These are phyloP conservation scores for Oleoguttula mirabilis DNA, from an alignment of 495 filamentous ascomycete species.

Conservation along the genomic window DNA sequence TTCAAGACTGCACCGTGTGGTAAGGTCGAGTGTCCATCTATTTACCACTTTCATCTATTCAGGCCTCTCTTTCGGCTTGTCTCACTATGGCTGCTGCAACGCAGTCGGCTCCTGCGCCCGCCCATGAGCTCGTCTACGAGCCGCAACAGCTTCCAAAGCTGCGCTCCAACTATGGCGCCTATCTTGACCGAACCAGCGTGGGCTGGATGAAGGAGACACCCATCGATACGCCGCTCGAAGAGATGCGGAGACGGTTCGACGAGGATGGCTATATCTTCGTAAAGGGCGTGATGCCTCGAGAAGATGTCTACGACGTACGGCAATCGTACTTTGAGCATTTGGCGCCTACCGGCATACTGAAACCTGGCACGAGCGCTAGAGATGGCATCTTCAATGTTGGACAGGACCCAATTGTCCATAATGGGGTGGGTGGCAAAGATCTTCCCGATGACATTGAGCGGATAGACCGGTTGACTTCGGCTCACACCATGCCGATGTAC, in stretches of 20 bases:
- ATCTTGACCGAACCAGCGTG: constrained; percentile 13
- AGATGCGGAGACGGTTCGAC: constrained; percentile 40
- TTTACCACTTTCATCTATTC: background rate
- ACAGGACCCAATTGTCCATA: constrained; percentile 17
- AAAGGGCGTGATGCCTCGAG: constrained; percentile 20
- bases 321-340: constrained; percentile 20
- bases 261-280: constrained; percentile 23
- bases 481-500: constrained; percentile 18
- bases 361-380: constrained; percentile 13
- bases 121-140: constrained; percentile 20
- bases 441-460: constrained; percentile 13
- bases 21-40: too few species aligned
- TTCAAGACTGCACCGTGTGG: too few species aligned
- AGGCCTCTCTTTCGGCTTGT: background rate
- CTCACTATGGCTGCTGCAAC: constrained; percentile 12
- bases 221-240: constrained; percentile 40
- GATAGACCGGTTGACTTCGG: constrained; percentile 7
- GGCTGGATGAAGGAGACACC: constrained; percentile 20
- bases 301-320: constrained; percentile 20
- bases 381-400: constrained; percentile 22
- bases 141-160: constrained; percentile 21
- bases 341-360: constrained; percentile 20
- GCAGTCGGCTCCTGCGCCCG: constrained; percentile 14
- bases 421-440: constrained; percentile 18
- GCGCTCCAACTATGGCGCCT: constrained; percentile 21